These are phyloP conservation scores for Globisporangium yorkense DNA, from an alignment of 352 stramenopile species.

Conservation along the genomic window DNA sequence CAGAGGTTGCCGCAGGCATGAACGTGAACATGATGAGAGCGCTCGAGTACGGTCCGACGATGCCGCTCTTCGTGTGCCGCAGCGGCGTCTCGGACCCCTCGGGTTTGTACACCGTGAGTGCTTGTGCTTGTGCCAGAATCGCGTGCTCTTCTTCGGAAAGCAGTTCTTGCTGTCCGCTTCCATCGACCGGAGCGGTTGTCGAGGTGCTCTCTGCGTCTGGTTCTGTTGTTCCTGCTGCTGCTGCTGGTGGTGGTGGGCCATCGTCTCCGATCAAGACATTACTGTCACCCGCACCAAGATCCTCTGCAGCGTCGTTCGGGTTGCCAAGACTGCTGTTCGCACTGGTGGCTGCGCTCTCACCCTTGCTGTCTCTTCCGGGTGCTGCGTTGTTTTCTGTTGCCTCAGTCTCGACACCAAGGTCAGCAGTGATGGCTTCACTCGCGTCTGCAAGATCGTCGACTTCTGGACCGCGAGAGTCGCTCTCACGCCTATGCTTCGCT, in stretches of 20 bases:
- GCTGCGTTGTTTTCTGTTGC: not conserved
- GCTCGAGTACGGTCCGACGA: conserved; percentile 48
- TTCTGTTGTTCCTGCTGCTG: not conserved
- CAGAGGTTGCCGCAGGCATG: conserved; percentile 33
- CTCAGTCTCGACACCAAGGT: not conserved
- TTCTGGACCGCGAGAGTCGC: conserved; percentile 1
- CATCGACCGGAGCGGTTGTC: not conserved
- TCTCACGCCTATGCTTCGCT: not conserved
- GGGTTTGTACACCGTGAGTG: conserved; percentile 29
- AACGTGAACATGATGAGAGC: conserved; percentile 52
- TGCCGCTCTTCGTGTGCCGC: conserved; percentile 28
- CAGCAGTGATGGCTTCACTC: not conserved
- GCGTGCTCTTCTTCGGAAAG: conserved; percentile 27
- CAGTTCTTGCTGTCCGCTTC: too few relatives aligned
- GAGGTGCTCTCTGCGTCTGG: not conserved
- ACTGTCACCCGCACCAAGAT: not conserved
- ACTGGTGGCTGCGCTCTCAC: too few relatives aligned
- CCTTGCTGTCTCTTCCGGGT: not conserved
- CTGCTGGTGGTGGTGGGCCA: not conserved
- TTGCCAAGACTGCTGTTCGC: not conserved
- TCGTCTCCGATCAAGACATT: not conserved
- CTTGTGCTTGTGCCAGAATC: conserved; percentile 23
- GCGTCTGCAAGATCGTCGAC: conserved; percentile 5
- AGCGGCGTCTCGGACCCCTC: conserved; percentile 36
- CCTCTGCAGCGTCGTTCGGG: conserved; percentile 3